A percentile compares a stretch with the other conserved stretches of the same genome.
Evolutionary conservation across 768 basidiomycete genomes (phyloP).

Genomic region (Boletus fagicola): DNA sequence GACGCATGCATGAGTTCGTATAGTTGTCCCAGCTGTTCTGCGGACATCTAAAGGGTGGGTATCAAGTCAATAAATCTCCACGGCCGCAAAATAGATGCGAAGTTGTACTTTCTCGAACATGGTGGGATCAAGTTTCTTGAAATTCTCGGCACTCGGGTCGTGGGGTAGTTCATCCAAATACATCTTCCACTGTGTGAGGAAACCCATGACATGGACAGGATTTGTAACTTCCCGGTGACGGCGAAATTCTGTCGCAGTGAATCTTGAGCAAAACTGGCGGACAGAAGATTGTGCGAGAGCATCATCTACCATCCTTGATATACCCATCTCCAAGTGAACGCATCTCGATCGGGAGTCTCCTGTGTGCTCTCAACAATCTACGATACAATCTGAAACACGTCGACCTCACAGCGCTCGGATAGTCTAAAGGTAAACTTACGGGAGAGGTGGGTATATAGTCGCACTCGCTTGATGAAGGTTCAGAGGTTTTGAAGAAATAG

Average conservation of each 20-base stretch:
- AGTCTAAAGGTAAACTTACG: conserved; percentile 46
- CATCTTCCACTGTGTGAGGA: conserved; percentile 92
- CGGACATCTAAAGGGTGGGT: conserved; percentile 62
- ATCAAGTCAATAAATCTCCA: not conserved
- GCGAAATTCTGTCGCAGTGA: conserved; percentile 68
- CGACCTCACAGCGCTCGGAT: not conserved
- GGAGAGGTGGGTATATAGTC: conserved; percentile 76
- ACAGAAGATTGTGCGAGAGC: not conserved
- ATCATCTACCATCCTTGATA: conserved; percentile 65
- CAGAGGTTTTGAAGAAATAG: conserved; percentile 54
- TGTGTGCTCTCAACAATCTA: conserved; percentile 76
- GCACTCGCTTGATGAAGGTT: conserved; percentile 62
- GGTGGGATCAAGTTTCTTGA: conserved; percentile 68
- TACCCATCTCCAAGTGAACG: conserved; percentile 83
- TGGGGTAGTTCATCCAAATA: conserved; percentile 76
- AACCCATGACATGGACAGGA: conserved; percentile 89
- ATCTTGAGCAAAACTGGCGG: conserved; percentile 2
- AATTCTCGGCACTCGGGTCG: conserved; percentile 40
- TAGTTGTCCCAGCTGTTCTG: conserved; percentile 88
- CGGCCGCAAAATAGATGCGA: conserved; percentile 3
- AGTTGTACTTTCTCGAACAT: conserved; percentile 68
- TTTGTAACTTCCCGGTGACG: conserved; percentile 78
- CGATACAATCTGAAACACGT: conserved; percentile 65
- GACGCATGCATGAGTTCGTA: conserved; percentile 94
- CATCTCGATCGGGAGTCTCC: conserved; percentile 71